Evolutionary conservation across 129 eudicot species (phyloP), one percentile per base, ranked within the genome.

Genomic region (Flaveria sonorensis): DNA sequence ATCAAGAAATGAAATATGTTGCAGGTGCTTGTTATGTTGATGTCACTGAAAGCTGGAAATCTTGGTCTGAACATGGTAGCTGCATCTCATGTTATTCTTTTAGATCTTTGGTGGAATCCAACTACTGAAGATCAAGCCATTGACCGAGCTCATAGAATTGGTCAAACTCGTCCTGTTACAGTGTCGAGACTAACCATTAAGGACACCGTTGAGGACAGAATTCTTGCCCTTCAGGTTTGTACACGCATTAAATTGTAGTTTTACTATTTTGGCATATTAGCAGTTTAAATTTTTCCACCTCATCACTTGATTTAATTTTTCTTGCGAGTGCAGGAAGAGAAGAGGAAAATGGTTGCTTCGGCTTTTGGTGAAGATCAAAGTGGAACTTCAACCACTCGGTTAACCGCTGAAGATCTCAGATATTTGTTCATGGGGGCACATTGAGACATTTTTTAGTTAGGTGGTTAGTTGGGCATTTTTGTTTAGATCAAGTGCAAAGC

Each of bases 81-180:
- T 47, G 97, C 97, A 66, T 87, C 87, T 73, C 89, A 87, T 61
- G 96, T 92, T 55, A 88, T 92, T 72, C 96, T 92, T 70, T 70
- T 92, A 76, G 97, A 92, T 83, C 96, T 89, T 71, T 92, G 97
- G 97, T 92, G 97, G 97, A 89, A 92, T 81, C 97, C 97, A 60
- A 87, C 97, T 18, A 89, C 93, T 11, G 97, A 92, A 86, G 97
- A 89, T 75, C 97, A 92, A 81, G 97, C 97, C 75, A 61, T 92
- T 71, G 97, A 92, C 63, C 88, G 96, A 74, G 97, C 96, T 68
- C 97, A 92, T 74, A 89, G 97, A 72, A 92, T 92, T 57, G 97
- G 97, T 50, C 97, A 92, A 77, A 92, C 96, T 62, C 97, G 92
- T 28, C 88, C 96, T 16, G 97, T 92, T 42, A 92, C 89, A n/a